phyloP scores from a whole-genome alignment of 345 rosid species.

The Clausena lansium region DNA sequence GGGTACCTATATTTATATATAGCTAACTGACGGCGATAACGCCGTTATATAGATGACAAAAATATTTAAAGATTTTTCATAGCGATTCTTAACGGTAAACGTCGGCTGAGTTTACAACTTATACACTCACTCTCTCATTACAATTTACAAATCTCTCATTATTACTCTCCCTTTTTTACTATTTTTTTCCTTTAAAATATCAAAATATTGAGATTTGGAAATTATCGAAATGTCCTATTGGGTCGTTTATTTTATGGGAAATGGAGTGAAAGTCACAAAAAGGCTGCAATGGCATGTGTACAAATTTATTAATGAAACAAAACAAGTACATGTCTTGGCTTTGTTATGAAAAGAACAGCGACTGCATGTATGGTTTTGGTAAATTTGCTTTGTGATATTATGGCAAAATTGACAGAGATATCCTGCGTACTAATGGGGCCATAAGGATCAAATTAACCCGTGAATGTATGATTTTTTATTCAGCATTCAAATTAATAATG shows the following conservation, averaged over 20 bases:
- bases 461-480: neutral
- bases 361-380: neutral
- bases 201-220: neutral
- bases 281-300: slow-evolving; percentile 11
- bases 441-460: neutral
- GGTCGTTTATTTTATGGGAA: slow-evolving; percentile 23
- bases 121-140: neutral
- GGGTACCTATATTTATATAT: slow-evolving; percentile 28
- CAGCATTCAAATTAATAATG: neutral
- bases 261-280: slow-evolving; percentile 5
- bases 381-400: neutral
- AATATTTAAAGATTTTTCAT: neutral
- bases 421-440: neutral
- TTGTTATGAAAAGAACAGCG: neutral
- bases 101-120: slow-evolving; percentile 7
- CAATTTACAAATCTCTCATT: neutral
- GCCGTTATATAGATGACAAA: slow-evolving; percentile 40
- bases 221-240: neutral
- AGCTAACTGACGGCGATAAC: slow-evolving; percentile 44
- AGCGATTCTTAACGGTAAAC: slow-evolving; percentile 27
- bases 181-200: neutral
- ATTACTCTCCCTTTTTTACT: neutral
- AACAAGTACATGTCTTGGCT: neutral
- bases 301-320: slow-evolving; percentile 5
- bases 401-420: neutral